Evolutionary conservation across 2,329 filamentous ascomycete genomes (phyloP).

Genomic region (Fusarium bactridioides): DNA sequence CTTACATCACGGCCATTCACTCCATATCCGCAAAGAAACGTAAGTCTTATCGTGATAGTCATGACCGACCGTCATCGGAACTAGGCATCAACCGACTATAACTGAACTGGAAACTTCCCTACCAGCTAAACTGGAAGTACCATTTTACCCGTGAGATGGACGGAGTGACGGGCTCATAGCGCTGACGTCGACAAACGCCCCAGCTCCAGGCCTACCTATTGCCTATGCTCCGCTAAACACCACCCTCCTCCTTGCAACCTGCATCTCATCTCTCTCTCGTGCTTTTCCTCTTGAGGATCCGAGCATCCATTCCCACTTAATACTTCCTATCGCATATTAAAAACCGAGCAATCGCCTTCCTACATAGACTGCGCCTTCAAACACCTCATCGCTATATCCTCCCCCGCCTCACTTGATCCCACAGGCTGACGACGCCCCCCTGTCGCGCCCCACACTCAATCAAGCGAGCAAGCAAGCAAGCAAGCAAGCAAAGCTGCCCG

Average conservation of each 20-base stretch:
- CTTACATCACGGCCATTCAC: neutral
- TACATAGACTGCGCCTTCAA: conserved; percentile 29
- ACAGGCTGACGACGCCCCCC: conserved; percentile 44
- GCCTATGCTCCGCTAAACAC: conserved; percentile 41
- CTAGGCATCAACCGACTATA: conserved; percentile 21
- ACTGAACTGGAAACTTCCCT: conserved; percentile 6
- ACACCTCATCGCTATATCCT: conserved; percentile 17
- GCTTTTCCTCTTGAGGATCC: conserved; percentile 22
- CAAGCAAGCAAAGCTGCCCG: conserved; percentile 2
- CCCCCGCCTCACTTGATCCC: conserved; percentile 38
- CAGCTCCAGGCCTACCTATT: conserved; percentile 26
- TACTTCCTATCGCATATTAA: conserved; percentile 9
- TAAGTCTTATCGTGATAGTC: conserved; percentile 2
- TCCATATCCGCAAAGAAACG: neutral
- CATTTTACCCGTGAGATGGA: conserved; percentile 18
- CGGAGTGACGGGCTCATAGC: conserved; percentile 43
- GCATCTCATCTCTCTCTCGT: conserved; percentile 31
- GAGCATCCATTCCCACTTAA: conserved; percentile 13
- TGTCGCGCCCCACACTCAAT: conserved; percentile 43
- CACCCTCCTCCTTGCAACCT: conserved; percentile 42
- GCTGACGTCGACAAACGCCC: conserved; percentile 58
- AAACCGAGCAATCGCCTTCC: conserved; percentile 27
- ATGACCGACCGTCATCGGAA: conserved; percentile 28
- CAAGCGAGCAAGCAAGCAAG: conserved; percentile 28
- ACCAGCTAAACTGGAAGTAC: conserved; percentile 7